Base-by-base conservation (phyloP, 192 early-diverging fungal genomes). In the Geosiphon pyriformis region DNA sequence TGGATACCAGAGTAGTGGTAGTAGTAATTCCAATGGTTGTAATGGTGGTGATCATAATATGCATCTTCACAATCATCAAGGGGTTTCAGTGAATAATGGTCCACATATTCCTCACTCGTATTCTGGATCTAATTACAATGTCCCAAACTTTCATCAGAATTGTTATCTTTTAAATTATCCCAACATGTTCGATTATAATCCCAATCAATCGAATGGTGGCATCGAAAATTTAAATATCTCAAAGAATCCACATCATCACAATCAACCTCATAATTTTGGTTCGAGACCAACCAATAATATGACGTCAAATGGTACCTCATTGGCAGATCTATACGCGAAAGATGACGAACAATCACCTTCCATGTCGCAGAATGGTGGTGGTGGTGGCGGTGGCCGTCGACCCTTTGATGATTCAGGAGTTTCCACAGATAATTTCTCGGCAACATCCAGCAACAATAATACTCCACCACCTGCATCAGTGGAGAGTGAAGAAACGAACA, bases 21-120 rank as follows among this genome's bases (percentile, higher is more conserved):
- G 72, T 48, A 64, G 52, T 3, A 75, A 71, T 56, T 69, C 72
- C 0, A 73, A 73, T 58, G 72, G 72, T 11, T 6, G 15, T 10
- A 6, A 42, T 42, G 15, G 15, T 42, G 72, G 72, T 11, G 37
- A 42, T 10, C 37, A 42, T 42, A 42, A 42, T 42, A n/a, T n/a
- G n/a, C n/a, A n/a, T n/a, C 37, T 42, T 42, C 37, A 42, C 37
- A 42, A 15, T 15, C 37, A 42, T 42, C 37, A 42, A 6, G 37
- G 37, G 15, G 15, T 15, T 10, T 15, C 37, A 15, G 7, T 15
- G 37, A 42, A 10, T 6, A 42, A 42, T 42, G 37, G 37, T 10
- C 7, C 7, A 42, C 7, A 6, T 10, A 6, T 15, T 10, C 37
- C 37, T 42, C 37, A 15, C 15, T 15, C 15, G 6, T 10, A 42